Percentiles rank a stretch among this genome's conserved stretches.
phyloP scores from a whole-genome alignment of 108 stramenopile species.

The Aureococcus anophagefferens region DNA sequence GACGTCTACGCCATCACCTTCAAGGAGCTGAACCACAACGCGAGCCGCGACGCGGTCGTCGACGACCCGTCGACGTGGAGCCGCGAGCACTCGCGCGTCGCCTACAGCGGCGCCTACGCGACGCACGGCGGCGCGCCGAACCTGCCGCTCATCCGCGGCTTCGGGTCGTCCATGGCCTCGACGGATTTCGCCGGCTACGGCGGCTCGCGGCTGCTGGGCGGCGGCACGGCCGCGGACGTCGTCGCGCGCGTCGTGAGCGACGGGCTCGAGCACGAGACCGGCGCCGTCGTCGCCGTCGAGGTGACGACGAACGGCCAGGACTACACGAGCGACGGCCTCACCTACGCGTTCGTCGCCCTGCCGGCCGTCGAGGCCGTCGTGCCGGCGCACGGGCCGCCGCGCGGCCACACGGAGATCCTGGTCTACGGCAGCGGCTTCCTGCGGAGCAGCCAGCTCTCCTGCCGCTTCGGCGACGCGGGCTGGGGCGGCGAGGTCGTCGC shows the following conservation, averaged over 20 bases:
- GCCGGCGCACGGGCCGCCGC: slow-evolving; percentile 46
- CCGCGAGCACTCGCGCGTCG: background rate
- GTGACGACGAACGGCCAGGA: slow-evolving; percentile 56
- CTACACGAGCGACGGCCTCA: slow-evolving; percentile 23
- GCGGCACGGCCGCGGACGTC: background rate
- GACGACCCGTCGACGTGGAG: background rate
- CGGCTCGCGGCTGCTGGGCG: too few species aligned
- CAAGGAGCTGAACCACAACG: background rate
- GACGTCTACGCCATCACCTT: background rate
- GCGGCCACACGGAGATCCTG: slow-evolving; percentile 49
- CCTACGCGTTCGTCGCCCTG: slow-evolving; percentile 47
- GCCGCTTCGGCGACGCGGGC: slow-evolving; percentile 44
- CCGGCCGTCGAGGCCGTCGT: slow-evolving; percentile 29
- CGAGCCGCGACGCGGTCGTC: background rate
- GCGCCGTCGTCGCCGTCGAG: slow-evolving; percentile 44
- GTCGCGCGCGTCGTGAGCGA: background rate
- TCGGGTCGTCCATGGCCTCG: background rate
- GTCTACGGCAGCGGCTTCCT: slow-evolving; percentile 39
- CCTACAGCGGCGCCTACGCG: background rate
- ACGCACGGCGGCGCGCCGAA: background rate
- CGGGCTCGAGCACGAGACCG: background rate
- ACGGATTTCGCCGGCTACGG: too few species aligned
- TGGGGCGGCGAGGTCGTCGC: slow-evolving; percentile 14
- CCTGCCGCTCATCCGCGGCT: too few species aligned
- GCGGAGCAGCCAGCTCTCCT: slow-evolving; percentile 29